Evolutionary conservation across 2,329 filamentous ascomycete species (phyloP).

Genomic region (Trichoderma sp.): DNA sequence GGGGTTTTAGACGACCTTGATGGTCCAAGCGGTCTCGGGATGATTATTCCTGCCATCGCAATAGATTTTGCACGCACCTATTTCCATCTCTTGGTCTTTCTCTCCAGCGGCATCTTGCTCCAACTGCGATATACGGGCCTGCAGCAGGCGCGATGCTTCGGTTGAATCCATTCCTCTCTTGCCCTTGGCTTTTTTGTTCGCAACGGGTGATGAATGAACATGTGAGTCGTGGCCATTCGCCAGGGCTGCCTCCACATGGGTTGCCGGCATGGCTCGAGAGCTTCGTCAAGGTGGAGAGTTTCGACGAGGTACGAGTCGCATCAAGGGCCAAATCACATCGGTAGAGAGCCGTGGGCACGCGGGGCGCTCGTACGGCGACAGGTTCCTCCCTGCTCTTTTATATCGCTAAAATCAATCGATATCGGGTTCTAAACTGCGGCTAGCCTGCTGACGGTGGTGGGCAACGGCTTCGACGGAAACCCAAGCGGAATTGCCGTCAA

Average conservation of each 20-base stretch:
- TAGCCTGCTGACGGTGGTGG: not conserved
- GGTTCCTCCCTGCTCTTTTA: not conserved
- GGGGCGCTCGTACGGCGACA: not conserved
- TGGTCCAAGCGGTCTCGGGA: not conserved
- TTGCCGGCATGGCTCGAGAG: slow-evolving; percentile 39
- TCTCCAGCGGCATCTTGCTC: slow-evolving; percentile 91
- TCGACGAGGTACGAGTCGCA: slow-evolving; percentile 12
- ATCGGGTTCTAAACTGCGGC: not conserved
- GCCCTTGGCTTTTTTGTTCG: slow-evolving; percentile 74
- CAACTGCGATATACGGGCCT: slow-evolving; percentile 90
- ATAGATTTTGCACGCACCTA: slow-evolving; percentile 59
- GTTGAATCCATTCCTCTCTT: slow-evolving; percentile 83
- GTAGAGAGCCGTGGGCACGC: not conserved
- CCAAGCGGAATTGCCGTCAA: slow-evolving; percentile 6
- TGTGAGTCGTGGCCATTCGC: slow-evolving; percentile 44
- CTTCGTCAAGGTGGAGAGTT: slow-evolving; percentile 21
- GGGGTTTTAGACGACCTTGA: not conserved
- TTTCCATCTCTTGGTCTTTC: slow-evolving; percentile 93
- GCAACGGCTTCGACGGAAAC: slow-evolving; percentile 17
- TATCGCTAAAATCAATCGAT: slow-evolving; percentile 6
- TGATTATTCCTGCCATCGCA: not conserved
- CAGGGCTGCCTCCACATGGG: slow-evolving; percentile 42
- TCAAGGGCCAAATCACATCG: slow-evolving; percentile 21
- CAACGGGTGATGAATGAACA: slow-evolving; percentile 39
- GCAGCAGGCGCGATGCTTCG: slow-evolving; percentile 87